Percentiles rank a stretch among this genome's conserved stretches.
Conservation (phyloP, 208 protist genomes). For the Herpetomonas muscarum region DNA sequence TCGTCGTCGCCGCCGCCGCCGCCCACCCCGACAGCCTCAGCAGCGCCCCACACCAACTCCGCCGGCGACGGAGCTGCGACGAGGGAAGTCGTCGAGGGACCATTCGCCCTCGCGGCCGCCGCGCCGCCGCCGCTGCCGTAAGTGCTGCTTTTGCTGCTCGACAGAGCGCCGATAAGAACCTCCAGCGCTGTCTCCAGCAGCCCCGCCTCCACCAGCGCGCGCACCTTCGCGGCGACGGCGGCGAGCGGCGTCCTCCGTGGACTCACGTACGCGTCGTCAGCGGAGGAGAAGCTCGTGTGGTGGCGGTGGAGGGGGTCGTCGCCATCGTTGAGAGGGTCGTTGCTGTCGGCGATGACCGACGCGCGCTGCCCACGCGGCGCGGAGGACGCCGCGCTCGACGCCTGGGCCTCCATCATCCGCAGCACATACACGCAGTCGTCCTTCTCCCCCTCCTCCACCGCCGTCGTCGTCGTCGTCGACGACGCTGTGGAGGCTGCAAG, state of each 20-base stretch:
- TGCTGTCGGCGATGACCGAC: neutral
- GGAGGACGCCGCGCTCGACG: no score
- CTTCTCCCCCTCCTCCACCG: no score
- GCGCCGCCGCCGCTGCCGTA: neutral
- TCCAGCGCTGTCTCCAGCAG: slow-evolving; percentile 36
- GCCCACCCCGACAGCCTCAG: neutral
- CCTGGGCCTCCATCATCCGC: no score
- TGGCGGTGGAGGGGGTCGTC: no score
- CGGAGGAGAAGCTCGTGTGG: no score
- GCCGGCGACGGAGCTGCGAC: neutral
- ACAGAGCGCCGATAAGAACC: slow-evolving; percentile 20
- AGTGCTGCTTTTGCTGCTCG: neutral
- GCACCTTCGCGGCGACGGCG: slow-evolving; percentile 17
- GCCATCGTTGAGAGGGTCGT: no score
- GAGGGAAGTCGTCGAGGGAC: no score
- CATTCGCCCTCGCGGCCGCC: neutral
- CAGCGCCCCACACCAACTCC: neutral
- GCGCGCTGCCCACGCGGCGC: no score
- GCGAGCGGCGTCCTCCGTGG: neutral
- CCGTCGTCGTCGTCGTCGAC: no score
- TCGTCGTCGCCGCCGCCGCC: neutral
- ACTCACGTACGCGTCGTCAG: neutral
- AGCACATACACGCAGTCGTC: no score
- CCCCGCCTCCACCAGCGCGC: slow-evolving; percentile 16
- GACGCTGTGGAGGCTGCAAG: neutral